Evolutionary conservation across 2,329 filamentous ascomycete genomes (phyloP).

Genomic region (Neonectria neomacrospora): DNA sequence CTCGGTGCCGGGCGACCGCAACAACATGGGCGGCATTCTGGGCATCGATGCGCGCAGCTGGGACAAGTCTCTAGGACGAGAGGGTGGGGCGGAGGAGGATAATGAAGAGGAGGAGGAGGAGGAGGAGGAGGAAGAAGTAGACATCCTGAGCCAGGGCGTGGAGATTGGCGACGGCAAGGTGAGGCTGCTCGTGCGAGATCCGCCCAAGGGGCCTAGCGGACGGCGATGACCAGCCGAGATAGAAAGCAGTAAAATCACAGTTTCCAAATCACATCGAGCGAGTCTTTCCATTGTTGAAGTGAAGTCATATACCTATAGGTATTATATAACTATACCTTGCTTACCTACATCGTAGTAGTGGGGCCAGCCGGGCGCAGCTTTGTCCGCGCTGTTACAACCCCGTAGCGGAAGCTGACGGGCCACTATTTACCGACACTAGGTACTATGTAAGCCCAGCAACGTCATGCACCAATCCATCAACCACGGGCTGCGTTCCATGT

Average conservation of each 20-base stretch:
- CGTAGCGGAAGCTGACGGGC: not conserved
- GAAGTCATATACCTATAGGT: too few relatives aligned
- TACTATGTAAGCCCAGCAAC: not conserved
- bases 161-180: constrained; percentile 76
- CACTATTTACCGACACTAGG: not conserved
- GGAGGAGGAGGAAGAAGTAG: constrained; percentile 59
- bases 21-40: constrained; percentile 80
- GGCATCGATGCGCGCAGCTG: constrained; percentile 75
- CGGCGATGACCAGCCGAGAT: constrained; percentile 52
- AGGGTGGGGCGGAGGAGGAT: constrained; percentile 55
- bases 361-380: not conserved
- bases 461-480: constrained; percentile 3
- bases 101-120: constrained; percentile 58
- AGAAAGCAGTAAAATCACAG: constrained; percentile 47
- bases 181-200: constrained; percentile 70
- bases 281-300: not conserved
- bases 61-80: constrained; percentile 68
- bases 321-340: too few relatives aligned
- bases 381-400: not conserved
- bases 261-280: constrained; percentile 17
- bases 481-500: constrained; percentile 3
- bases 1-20: constrained; percentile 91
- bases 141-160: constrained; percentile 72
- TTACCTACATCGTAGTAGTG: too few relatives aligned
- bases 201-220: constrained; percentile 66